These are phyloP conservation scores for Cryptosporidium andersoni DNA, from an alignment of 169 alveolate species.

Conservation along the genomic window DNA sequence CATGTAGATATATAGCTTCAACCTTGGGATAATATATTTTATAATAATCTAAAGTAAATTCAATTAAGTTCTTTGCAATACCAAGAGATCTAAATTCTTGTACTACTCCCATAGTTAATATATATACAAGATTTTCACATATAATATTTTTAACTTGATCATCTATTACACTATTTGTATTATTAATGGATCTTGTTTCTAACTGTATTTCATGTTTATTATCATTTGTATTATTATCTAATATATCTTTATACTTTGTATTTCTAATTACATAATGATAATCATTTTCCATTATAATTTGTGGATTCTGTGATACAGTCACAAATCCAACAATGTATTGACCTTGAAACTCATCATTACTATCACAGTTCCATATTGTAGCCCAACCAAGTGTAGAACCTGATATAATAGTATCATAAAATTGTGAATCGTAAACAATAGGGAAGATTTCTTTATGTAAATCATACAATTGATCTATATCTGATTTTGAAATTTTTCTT, in stretches of 20 bases:
- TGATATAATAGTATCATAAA: slow-evolving; percentile 47
- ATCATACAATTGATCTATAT: slow-evolving; percentile 29
- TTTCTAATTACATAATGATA: slow-evolving; percentile 43
- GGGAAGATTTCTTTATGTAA: slow-evolving; percentile 63
- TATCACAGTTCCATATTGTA: slow-evolving; percentile 33
- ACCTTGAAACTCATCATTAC: no score
- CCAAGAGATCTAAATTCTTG: slow-evolving; percentile 69
- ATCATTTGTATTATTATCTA: slow-evolving; percentile 8
- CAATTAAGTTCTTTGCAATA: slow-evolving; percentile 43
- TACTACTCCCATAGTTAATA: slow-evolving; percentile 63
- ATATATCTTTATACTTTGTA: slow-evolving; percentile 17
- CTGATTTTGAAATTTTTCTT: slow-evolving; percentile 17
- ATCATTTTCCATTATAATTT: slow-evolving; percentile 55
- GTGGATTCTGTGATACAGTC: slow-evolving; percentile 54
- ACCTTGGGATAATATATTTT: slow-evolving; percentile 34
- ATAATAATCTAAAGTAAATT: slow-evolving; percentile 38
- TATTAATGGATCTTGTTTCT: no score
- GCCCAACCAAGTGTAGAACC: slow-evolving; percentile 69
- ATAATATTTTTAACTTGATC: slow-evolving; percentile 2
- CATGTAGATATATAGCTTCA: slow-evolving; percentile 52
- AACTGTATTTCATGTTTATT: slow-evolving; percentile 3
- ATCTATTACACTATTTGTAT: slow-evolving; percentile 1
- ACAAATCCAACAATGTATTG: slow-evolving; percentile 47
- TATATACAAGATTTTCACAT: slow-evolving; percentile 46
- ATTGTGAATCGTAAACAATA: slow-evolving; percentile 39